A percentile compares a stretch with the other conserved stretches of the same genome.
phyloP scores from a whole-genome alignment of 2,329 filamentous ascomycete genomes.

The Setomelanomma holmii region DNA sequence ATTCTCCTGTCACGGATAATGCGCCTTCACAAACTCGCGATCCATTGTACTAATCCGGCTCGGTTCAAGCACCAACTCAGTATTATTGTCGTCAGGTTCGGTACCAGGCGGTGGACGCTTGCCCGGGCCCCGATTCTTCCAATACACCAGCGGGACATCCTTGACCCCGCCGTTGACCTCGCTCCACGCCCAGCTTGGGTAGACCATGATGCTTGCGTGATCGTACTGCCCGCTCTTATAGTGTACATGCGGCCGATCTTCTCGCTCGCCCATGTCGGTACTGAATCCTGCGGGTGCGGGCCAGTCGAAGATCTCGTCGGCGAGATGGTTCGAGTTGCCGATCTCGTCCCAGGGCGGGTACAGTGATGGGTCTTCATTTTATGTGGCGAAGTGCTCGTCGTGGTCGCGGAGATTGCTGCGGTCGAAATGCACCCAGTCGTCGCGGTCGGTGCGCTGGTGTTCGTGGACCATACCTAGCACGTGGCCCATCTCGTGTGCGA shows the following conservation, averaged over 20 bases:
- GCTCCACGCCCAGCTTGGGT: neutral
- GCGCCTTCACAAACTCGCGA: too few species aligned
- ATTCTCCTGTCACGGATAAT: too few species aligned
- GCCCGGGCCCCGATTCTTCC: neutral
- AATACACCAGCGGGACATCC: neutral
- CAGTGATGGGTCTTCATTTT: neutral
- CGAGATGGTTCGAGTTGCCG: neutral
- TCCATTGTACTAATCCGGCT: too few species aligned
- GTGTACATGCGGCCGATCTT: neutral
- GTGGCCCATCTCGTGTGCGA: neutral
- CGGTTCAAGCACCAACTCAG: neutral
- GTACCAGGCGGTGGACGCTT: too few species aligned
- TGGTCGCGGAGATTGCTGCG: slow-evolving; percentile 4
- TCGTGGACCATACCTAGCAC: slow-evolving; percentile 12
- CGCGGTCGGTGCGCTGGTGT: slow-evolving; percentile 2
- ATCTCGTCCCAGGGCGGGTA: neutral
- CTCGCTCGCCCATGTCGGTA: neutral
- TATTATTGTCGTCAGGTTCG: neutral
- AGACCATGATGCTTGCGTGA: neutral
- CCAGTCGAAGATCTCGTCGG: neutral
- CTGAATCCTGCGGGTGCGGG: neutral
- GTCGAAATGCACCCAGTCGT: slow-evolving; percentile 4
- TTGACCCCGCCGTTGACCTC: neutral
- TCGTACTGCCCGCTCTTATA: neutral
- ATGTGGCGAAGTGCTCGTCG: neutral